A percentile compares a stretch with the other conserved stretches of the same genome.
Conservation (phyloP, 108 stramenopile genomes). For the Pseudonitzschia pungens region DNA sequence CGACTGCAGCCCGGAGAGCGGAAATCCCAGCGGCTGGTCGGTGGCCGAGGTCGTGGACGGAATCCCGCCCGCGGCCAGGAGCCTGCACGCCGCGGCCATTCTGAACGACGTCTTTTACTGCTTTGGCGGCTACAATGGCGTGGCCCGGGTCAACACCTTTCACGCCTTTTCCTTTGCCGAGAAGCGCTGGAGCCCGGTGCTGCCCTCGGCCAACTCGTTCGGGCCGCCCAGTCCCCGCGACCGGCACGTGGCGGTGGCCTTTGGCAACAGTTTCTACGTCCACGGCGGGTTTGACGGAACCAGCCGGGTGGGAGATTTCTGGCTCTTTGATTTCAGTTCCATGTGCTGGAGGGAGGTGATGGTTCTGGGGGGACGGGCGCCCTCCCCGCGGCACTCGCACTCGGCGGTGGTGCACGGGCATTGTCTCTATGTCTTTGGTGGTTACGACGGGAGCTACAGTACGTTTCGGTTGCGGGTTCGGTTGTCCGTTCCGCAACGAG, state of each 20-base stretch:
- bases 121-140: conserved; percentile 86
- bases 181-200: conserved; percentile 56
- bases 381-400: conserved; percentile 94
- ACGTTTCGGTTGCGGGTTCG: conserved; percentile 24
- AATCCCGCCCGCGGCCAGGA: conserved; percentile 60
- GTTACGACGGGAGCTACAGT: conserved; percentile 92
- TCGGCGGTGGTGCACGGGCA: conserved; percentile 87
- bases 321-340: conserved; percentile 81
- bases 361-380: conserved; percentile 43
- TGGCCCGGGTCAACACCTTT: conserved; percentile 88
- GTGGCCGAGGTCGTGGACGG: conserved; percentile 11
- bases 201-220: conserved; percentile 55
- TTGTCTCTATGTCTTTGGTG: conserved; percentile 87
- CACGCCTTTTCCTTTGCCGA: conserved; percentile 89
- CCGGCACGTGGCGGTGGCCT: conserved; percentile 85
- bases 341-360: conserved; percentile 81
- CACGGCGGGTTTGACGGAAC: conserved; percentile 93
- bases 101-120: conserved; percentile 49
- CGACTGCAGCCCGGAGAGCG: neutral
- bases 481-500: too few species aligned
- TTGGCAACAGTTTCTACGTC: conserved; percentile 80
- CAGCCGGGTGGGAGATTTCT: conserved; percentile 86
- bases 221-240: conserved; percentile 78
- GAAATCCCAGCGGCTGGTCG: conserved; percentile 1
- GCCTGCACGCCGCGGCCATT: conserved; percentile 87